A percentile compares a stretch with the other conserved stretches of the same genome.
These are phyloP conservation scores for Coemansia sp. DNA, from an alignment of 371 early-diverging fungal species.

Conservation along the genomic window DNA sequence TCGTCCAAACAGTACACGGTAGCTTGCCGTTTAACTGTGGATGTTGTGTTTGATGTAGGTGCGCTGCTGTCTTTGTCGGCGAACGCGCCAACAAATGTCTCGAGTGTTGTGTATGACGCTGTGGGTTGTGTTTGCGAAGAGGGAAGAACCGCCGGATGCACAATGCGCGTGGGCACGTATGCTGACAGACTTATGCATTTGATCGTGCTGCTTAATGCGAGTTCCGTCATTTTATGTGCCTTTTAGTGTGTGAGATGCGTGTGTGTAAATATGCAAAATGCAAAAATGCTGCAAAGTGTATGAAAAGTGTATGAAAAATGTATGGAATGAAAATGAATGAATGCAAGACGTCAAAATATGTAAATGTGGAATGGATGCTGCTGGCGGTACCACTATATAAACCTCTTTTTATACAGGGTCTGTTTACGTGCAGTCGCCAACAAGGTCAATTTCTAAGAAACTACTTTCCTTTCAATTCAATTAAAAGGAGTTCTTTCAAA, in stretches of 20 bases:
- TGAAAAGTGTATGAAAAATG: no score
- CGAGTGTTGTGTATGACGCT: background rate
- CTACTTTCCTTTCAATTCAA: background rate
- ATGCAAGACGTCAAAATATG: background rate
- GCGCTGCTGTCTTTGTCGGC: background rate
- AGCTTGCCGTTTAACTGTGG: background rate
- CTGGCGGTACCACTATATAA: background rate
- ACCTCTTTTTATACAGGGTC: background rate
- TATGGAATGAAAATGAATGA: background rate
- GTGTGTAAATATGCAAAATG: background rate
- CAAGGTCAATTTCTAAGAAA: background rate
- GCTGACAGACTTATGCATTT: background rate
- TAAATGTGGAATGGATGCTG: background rate
- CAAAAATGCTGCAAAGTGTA: background rate
- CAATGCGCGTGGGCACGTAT: background rate
- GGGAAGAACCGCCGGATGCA: background rate
- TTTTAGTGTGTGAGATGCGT: background rate
- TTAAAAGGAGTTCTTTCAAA: background rate
- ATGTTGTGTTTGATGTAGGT: background rate
- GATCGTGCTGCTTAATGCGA: background rate
- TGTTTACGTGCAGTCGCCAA: background rate
- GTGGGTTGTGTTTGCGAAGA: background rate
- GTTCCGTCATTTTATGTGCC: background rate
- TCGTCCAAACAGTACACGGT: slow-evolving; percentile 4
- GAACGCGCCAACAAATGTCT: background rate